Evolutionary conservation across 179 eudicot genomes (phyloP).

Genomic region (Nepenthes alata): DNA sequence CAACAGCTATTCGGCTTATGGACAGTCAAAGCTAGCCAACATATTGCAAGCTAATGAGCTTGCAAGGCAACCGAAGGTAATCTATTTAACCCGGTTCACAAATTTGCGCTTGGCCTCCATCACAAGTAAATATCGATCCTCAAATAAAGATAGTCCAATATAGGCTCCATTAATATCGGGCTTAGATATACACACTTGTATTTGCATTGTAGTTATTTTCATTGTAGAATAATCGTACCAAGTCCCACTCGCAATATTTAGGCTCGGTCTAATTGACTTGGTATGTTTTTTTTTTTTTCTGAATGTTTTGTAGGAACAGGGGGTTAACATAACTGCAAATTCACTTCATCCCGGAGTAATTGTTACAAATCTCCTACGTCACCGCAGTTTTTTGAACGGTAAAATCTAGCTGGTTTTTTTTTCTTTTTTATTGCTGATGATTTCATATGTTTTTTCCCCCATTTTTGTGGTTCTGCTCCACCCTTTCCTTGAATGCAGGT

Average conservation of each 20-base stretch:
- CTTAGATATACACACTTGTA: no score
- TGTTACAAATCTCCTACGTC: constrained; percentile 37
- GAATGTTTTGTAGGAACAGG: constrained; percentile 20
- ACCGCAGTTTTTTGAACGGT: constrained; percentile 14
- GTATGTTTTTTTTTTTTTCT: not conserved
- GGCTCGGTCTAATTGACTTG: not conserved
- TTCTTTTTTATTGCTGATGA: not conserved
- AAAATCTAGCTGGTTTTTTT: constrained; percentile 31
- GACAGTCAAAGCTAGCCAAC: constrained; percentile 81
- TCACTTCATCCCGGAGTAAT: constrained; percentile 39
- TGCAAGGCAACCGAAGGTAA: constrained; percentile 67
- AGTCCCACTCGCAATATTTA: no score
- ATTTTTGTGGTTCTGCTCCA: no score
- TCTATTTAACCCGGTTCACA: not conserved
- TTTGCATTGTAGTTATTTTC: no score
- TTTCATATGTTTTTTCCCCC: not conserved
- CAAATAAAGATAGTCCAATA: no score
- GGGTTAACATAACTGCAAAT: constrained; percentile 24
- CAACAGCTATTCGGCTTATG: constrained; percentile 43
- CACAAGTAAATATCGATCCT: no score
- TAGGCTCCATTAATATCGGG: no score
- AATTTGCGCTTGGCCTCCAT: no score
- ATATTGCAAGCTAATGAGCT: constrained; percentile 4
- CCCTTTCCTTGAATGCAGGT: constrained; percentile 32
- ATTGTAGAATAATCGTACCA: no score